Evolutionary conservation across 495 filamentous ascomycete genomes (phyloP).

Genomic region (Margaritispora aquatica): DNA sequence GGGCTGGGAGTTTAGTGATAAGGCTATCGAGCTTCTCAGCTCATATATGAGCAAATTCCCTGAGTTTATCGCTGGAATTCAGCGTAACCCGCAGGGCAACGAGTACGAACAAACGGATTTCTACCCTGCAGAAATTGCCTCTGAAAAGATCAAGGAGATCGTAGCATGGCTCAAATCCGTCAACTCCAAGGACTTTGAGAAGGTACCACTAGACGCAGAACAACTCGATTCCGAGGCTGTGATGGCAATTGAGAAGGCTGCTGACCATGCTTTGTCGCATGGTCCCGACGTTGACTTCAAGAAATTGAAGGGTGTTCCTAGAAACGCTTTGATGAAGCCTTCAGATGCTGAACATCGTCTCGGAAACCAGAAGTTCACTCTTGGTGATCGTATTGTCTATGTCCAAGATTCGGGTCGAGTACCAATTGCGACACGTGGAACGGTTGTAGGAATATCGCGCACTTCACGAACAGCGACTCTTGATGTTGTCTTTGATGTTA

Average conservation of each 20-base stretch:
- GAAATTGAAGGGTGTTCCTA: constrained; percentile 71
- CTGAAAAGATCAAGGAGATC: constrained; percentile 74
- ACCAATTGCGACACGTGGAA: constrained; percentile 86
- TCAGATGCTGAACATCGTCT: constrained; percentile 87
- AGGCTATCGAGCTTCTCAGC: constrained; percentile 70
- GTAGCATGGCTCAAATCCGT: constrained; percentile 84
- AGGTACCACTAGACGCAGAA: constrained; percentile 88
- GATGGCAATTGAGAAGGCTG: constrained; percentile 69
- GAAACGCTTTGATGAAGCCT: constrained; percentile 82
- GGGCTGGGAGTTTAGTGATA: constrained; percentile 93
- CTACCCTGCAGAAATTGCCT: constrained; percentile 62
- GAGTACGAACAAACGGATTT: constrained; percentile 63
- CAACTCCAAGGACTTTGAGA: constrained; percentile 84
- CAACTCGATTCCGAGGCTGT: constrained; percentile 92
- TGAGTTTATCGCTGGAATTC: constrained; percentile 85
- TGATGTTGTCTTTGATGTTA: constrained; percentile 87
- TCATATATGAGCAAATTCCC: constrained; percentile 94
- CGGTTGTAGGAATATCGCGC: constrained; percentile 84
- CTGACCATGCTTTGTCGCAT: constrained; percentile 48
- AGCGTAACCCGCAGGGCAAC: constrained; percentile 67
- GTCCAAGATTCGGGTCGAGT: constrained; percentile 91
- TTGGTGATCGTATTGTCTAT: constrained; percentile 91
- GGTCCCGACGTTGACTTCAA: constrained; percentile 49
- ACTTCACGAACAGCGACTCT: constrained; percentile 74
- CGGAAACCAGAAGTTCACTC: constrained; percentile 71